phyloP scores from a whole-genome alignment of 441 rosid species.

The Capsella rubella region DNA sequence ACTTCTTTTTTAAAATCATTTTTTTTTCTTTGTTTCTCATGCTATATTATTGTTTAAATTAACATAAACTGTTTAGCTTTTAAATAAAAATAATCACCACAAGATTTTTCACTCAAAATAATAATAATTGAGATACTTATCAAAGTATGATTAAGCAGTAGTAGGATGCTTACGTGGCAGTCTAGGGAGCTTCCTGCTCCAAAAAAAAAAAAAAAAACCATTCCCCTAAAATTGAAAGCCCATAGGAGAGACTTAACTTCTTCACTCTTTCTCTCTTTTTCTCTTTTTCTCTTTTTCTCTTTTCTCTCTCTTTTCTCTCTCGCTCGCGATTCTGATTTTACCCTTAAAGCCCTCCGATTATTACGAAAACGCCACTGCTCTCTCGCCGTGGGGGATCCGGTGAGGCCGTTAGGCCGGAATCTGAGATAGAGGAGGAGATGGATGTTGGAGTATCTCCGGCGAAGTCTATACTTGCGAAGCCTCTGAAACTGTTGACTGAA shows the following conservation, averaged over 20 bases:
- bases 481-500: constrained; percentile 84
- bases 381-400: constrained; percentile 30
- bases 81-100: not conserved
- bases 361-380: constrained; percentile 50
- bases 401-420: constrained; percentile 40
- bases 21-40: not conserved
- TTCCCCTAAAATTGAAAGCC: constrained; percentile 43
- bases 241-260: constrained; percentile 28
- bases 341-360: constrained; percentile 32
- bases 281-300: not conserved
- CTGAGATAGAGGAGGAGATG: constrained; percentile 47
- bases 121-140: constrained; percentile 28
- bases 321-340: constrained; percentile 20
- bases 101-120: constrained; percentile 12
- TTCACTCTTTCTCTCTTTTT: constrained; percentile 18
- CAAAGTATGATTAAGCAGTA: constrained; percentile 39
- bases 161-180: constrained; percentile 66
- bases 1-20: not conserved
- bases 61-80: not conserved
- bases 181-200: constrained; percentile 66
- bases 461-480: constrained; percentile 81
- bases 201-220: constrained; percentile 24
- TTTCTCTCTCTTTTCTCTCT: constrained; percentile 7
- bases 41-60: not conserved
- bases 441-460: constrained; percentile 61